phyloP scores from a whole-genome alignment of 139 green algal species.

The Picochlorum costavermella region DNA sequence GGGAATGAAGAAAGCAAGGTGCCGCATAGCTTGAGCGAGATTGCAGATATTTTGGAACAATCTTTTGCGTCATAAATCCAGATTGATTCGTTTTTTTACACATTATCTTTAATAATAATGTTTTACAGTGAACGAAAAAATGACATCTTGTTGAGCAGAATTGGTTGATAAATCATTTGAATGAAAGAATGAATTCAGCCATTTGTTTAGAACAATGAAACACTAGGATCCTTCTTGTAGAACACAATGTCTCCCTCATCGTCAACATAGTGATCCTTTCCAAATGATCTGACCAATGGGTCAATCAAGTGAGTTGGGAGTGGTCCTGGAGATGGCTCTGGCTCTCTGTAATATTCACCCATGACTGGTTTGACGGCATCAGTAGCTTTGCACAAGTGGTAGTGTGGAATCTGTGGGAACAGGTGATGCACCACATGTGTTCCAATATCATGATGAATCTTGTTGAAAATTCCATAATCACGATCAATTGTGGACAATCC shows the following conservation, averaged over 20 bases:
- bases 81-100: too few relatives aligned
- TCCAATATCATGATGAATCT: constrained; percentile 95
- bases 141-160: too few relatives aligned
- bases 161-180: too few relatives aligned
- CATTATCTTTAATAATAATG: too few relatives aligned
- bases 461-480: constrained; percentile 96
- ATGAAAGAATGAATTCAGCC: constrained; percentile 4
- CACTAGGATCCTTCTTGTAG: constrained; percentile 48
- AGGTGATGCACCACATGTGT: constrained; percentile 94
- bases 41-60: background rate
- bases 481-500: constrained; percentile 86
- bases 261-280: constrained; percentile 76
- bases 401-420: constrained; percentile 93
- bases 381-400: constrained; percentile 85
- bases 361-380: constrained; percentile 82
- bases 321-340: constrained; percentile 44
- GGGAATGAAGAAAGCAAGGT: background rate
- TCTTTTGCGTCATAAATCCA: too few relatives aligned
- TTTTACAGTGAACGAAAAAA: too few relatives aligned
- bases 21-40: background rate
- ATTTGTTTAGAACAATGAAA: constrained; percentile 6
- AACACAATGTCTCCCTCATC: constrained; percentile 78
- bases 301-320: constrained; percentile 74
- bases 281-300: constrained; percentile 67
- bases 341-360: constrained; percentile 86